Evolutionary conservation across 2,329 filamentous ascomycete genomes (phyloP), one percentile per base, ranked within the genome.

Genomic region (Knoxdaviesia proteae): DNA sequence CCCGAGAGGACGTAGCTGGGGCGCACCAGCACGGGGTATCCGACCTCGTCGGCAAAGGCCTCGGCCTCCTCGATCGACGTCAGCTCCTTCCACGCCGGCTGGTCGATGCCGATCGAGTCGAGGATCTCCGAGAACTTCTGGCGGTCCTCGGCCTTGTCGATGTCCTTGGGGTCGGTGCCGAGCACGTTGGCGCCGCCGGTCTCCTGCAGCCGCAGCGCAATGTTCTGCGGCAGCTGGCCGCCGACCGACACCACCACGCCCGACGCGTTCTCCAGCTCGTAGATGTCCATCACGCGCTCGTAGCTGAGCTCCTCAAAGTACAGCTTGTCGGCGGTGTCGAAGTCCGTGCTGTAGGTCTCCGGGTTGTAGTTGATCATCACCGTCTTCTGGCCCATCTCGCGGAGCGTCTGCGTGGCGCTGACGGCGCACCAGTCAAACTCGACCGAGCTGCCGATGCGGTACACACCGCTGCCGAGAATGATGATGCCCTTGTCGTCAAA

Each of bases 381-480:
- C 32, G 90, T 96, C 77, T 94, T 94, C 69, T 94, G 81, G 51
- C 86, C 87, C 69, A 93, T 84, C 47, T 79, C 68, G 53, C 78
- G 76, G 48, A 96, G 70, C 37, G 84, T 82, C 48, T 84, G 71
- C 7, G 86, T 87, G 49, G 86, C 82, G 54, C 86, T 90, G 47
- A 94, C 86, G 49, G 87, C 86, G 58, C 88, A 96, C 88, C 88
- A 96, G 62, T 98, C 88, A 57, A 98, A 98, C 62, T 98, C 90
- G 42, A 98, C 90, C 6, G 87, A 94, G 63, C 80, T 88, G 54
- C 90, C 90, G 57, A 96, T 98, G 57, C 90, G 77, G 71, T 98
- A 98, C 29, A 96, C 90, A 62, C 90, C 90, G 56, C 80, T 88
- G 47, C 90, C 90, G 9, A 98, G 74, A 45, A 96, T 80, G 44